Percentiles rank a stretch among this genome's conserved stretches.
Conservation (phyloP, 164 flowering plant genomes). For the Piper betle region DNA sequence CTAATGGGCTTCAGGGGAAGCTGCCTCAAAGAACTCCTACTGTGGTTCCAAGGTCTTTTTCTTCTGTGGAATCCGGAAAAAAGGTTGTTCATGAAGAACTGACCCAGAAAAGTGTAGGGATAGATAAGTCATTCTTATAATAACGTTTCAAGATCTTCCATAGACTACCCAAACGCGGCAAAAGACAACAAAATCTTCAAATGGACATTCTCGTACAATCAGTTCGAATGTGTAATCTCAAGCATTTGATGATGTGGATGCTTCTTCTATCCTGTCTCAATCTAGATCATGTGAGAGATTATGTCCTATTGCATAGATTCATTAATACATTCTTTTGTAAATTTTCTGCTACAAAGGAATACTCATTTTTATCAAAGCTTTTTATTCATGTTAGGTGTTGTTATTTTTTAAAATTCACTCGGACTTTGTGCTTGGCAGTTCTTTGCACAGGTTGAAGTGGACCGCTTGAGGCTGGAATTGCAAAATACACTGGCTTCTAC, state of each 20-base stretch:
- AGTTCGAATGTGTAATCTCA: background rate
- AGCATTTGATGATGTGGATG: background rate
- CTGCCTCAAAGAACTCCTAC: background rate
- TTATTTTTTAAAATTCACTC: background rate
- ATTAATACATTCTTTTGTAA: background rate
- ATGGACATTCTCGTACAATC: background rate
- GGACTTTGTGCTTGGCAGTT: slow-evolving; percentile 16
- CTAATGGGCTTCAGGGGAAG: background rate
- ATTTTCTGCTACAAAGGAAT: background rate
- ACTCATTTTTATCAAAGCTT: background rate
- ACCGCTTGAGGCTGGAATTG: slow-evolving; percentile 38
- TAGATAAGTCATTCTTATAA: slow-evolving; percentile 14
- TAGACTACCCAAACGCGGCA: background rate
- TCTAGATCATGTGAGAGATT: slow-evolving; percentile 21
- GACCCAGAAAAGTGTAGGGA: slow-evolving; percentile 10
- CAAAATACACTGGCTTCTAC: slow-evolving; percentile 33
- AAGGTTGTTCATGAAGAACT: slow-evolving; percentile 3
- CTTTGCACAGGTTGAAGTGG: slow-evolving; percentile 38
- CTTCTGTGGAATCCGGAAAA: slow-evolving; percentile 8
- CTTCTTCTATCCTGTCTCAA: slow-evolving; percentile 2
- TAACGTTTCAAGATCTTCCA: slow-evolving; percentile 6
- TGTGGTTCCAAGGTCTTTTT: slow-evolving; percentile 6
- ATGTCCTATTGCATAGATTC: background rate
- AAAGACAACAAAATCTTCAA: background rate
- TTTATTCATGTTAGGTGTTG: background rate